Base-by-base conservation (phyloP, 768 basidiomycete genomes). In the Russula lepida region DNA sequence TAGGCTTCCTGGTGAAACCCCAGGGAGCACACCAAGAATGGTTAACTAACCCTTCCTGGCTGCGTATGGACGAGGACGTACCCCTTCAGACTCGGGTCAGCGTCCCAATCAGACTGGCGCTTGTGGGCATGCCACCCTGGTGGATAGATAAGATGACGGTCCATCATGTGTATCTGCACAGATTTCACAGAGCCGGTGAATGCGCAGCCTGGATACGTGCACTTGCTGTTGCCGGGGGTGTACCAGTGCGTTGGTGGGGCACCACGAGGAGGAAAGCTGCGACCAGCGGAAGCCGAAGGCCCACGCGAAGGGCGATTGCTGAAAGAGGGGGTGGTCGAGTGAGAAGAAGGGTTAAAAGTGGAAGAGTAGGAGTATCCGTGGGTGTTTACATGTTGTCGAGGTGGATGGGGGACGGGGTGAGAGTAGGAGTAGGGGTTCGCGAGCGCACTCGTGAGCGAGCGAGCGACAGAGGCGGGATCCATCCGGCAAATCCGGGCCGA, bases 111-210 rank as follows among this genome's bases (percentile, higher is more conserved):
- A 37, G 71, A 58, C 68, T 76, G 81, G 58, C 79, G 78, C 64
- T 77, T 79, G 65, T 72, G 71, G 49, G 80, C 77, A 30, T 85
- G 76, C 84, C 86, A 90, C 23, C 84, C 85, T 47, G 81, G 79
- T 25, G 92, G 91, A 65, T 83, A 91, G 50, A 92, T 83, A 46
- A 93, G 77, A 71, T 93, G 91, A n/a, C 90, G 79, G 67, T 92
- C 91, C 90, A 92, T 92, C 84, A 84, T 86, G 68, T 94, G 92
- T 30, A 76, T 78, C 71, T 92, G 86, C 17, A 92, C 81, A 27
- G 82, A 75, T 69, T 89, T 88, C 43, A 76, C 74, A 4, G 89
- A 85, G 35, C 88, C 90, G 41, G 75, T 75, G 67, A 89, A 94
- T 6, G 70, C 66, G 70, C 91, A 94, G n/a, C 78, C 78, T 46